Evolutionary conservation across 1,139 yeast species (phyloP).

Genomic region (Suhomyces bribrorum): DNA sequence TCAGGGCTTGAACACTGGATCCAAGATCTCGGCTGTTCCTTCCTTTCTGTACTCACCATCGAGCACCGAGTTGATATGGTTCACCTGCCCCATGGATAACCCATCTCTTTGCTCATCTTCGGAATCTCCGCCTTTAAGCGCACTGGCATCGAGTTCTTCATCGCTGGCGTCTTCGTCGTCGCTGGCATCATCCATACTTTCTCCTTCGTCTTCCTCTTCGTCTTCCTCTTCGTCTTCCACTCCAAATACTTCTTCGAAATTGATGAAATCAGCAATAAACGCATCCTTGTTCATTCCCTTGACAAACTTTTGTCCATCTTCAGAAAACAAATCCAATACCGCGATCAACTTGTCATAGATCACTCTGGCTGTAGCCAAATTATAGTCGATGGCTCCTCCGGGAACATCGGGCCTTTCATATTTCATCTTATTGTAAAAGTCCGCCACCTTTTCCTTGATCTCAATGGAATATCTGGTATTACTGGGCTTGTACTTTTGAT

Average conservation of each 20-base stretch:
- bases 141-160: slow-evolving; percentile 12
- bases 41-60: slow-evolving; percentile 11
- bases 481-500: slow-evolving; percentile 19
- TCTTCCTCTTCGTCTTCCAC: slow-evolving; percentile 9
- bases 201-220: slow-evolving; percentile 6
- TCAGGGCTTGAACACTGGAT: slow-evolving; percentile 26
- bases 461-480: slow-evolving; percentile 18
- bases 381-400: slow-evolving; percentile 21
- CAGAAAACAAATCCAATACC: slow-evolving; percentile 20
- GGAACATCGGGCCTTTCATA: slow-evolving; percentile 17
- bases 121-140: slow-evolving; percentile 12
- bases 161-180: slow-evolving; percentile 17
- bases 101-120: slow-evolving; percentile 14
- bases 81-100: slow-evolving; percentile 10
- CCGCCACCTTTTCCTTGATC: slow-evolving; percentile 16
- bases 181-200: slow-evolving; percentile 13
- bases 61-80: slow-evolving; percentile 11
- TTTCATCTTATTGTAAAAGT: slow-evolving; percentile 21
- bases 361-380: slow-evolving; percentile 27
- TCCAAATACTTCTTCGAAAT: slow-evolving; percentile 23
- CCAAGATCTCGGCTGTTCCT: slow-evolving; percentile 22
- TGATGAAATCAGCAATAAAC: slow-evolving; percentile 34
- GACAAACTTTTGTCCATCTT: slow-evolving; percentile 24
- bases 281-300: slow-evolving; percentile 28
- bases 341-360: slow-evolving; percentile 29